phyloP scores from a whole-genome alignment of 1,139 yeast species.

The Magnusiomyces tetraspermus region DNA sequence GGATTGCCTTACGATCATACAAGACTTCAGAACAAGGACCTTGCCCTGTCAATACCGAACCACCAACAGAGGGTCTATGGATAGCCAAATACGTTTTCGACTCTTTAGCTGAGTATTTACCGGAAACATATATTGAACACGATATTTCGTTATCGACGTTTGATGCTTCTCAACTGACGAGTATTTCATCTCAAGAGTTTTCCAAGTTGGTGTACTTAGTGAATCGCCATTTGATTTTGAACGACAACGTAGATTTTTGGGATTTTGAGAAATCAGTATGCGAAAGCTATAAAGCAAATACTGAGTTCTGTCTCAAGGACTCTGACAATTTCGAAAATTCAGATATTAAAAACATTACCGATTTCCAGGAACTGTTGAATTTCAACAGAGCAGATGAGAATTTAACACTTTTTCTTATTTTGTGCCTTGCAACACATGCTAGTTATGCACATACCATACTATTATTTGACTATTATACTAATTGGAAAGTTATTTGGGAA shows the following conservation, averaged over 20 bases:
- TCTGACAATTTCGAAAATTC: background rate
- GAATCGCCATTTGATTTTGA: slow-evolving; percentile 3
- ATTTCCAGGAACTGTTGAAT: background rate
- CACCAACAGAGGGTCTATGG: slow-evolving; percentile 6
- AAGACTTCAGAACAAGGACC: slow-evolving; percentile 3
- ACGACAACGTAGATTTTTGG: background rate
- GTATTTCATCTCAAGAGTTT: background rate
- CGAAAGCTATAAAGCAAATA: too few species aligned
- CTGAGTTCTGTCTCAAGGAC: too few species aligned
- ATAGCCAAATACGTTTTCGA: slow-evolving; percentile 5
- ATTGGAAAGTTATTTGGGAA: background rate
- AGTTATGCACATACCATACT: background rate
- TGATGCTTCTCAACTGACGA: background rate
- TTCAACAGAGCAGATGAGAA: background rate
- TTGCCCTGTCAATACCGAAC: slow-evolving; percentile 1
- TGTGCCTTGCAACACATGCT: slow-evolving; percentile 2
- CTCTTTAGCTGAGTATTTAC: background rate
- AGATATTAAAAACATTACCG: background rate
- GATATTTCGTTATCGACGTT: background rate
- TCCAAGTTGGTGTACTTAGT: background rate
- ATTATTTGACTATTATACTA: background rate
- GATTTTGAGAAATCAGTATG: background rate
- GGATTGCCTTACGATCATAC: slow-evolving; percentile 1
- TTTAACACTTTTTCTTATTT: background rate
- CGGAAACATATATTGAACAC: slow-evolving; percentile 5